Evolutionary conservation across 2,329 filamentous ascomycete species (phyloP).

Genomic region (Teratosphaeria zuluensis): DNA sequence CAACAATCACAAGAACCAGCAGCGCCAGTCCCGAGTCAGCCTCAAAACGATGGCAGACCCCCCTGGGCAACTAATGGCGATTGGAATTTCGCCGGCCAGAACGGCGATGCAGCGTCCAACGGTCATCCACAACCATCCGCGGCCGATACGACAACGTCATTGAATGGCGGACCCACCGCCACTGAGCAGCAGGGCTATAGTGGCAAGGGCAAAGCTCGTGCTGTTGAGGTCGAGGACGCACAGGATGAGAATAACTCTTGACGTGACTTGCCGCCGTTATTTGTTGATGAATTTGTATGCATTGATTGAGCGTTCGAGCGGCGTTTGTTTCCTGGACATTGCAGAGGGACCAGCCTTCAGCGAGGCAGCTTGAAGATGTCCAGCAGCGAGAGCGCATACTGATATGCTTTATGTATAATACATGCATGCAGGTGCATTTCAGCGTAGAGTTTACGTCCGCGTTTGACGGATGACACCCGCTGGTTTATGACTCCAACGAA

Average conservation of each 20-base stretch:
- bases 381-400: background rate
- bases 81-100: constrained; percentile 10
- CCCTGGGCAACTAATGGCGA: constrained; percentile 10
- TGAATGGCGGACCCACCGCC: background rate
- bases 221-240: constrained; percentile 33
- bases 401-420: background rate
- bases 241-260: constrained; percentile 10
- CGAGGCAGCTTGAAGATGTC: background rate
- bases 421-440: background rate
- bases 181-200: constrained; percentile 6
- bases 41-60: background rate
- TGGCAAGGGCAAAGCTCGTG: constrained; percentile 27
- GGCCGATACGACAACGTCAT: background rate
- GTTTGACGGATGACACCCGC: background rate
- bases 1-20: constrained; percentile 1
- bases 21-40: background rate
- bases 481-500: background rate
- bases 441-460: background rate
- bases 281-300: background rate
- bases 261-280: background rate
- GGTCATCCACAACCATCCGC: background rate
- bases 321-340: background rate
- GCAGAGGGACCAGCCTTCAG: background rate
- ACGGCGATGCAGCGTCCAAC: constrained; percentile 1
- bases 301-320: background rate